A percentile compares a stretch with the other conserved stretches of the same genome.
Conservation (phyloP, 1,284 basidiomycete genomes). For the Trichosporon inkin region DNA sequence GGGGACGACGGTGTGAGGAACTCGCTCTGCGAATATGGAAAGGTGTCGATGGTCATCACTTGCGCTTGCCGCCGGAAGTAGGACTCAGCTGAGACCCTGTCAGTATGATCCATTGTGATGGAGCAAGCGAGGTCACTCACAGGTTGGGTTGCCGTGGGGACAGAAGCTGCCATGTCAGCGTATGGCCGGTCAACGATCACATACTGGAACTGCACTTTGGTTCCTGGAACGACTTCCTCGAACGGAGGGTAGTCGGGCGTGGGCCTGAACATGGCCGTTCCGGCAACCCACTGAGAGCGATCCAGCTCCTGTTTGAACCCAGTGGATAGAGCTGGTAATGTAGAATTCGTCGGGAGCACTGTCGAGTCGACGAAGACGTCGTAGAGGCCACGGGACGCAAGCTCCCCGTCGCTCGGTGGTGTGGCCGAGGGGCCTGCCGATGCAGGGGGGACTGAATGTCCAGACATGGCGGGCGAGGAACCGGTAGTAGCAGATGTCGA, state of each 20-base stretch:
- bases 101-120: neutral
- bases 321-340: neutral
- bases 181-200: neutral
- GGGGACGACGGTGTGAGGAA: neutral
- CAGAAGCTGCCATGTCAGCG: slow-evolving; percentile 18
- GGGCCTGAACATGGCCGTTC: slow-evolving; percentile 17
- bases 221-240: neutral
- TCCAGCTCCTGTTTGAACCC: neutral
- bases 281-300: slow-evolving; percentile 12
- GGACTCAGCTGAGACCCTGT: slow-evolving; percentile 4
- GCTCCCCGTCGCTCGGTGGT: neutral
- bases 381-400: neutral
- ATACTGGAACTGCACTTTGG: slow-evolving; percentile 16
- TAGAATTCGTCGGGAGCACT: neutral
- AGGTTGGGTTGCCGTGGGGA: slow-evolving; percentile 11
- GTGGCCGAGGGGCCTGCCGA: neutral
- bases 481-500: no score
- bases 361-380: slow-evolving; percentile 5
- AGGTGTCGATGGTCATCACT: slow-evolving; percentile 28
- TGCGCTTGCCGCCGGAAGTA: slow-evolving; percentile 31
- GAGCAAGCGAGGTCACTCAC: slow-evolving; percentile 7
- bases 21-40: slow-evolving; percentile 1
- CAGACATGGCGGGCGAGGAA: slow-evolving; percentile 1
- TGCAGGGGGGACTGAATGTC: neutral
- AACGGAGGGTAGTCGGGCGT: slow-evolving; percentile 20